A percentile compares a stretch with the other conserved stretches of the same genome.
Evolutionary conservation across 1,284 basidiomycete species (phyloP).

Genomic region (Austropuccinia psidii): DNA sequence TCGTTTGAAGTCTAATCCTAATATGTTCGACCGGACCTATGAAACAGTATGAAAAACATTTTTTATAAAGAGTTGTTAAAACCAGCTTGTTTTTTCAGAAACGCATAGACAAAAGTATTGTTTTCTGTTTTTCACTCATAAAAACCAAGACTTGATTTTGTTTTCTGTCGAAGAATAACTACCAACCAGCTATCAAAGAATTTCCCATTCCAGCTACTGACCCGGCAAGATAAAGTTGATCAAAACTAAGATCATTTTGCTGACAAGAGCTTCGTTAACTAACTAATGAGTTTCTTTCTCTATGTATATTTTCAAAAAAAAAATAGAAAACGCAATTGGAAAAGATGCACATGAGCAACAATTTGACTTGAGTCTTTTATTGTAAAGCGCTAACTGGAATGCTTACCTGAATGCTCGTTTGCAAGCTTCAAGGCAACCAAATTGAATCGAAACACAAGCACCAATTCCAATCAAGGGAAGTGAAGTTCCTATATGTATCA

Average conservation of each 20-base stretch:
- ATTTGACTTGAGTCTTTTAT: not conserved
- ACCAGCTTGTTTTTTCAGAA: not conserved
- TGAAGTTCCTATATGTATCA: conserved; percentile 64
- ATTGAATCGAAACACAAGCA: conserved; percentile 91
- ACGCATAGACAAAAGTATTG: too few relatives aligned
- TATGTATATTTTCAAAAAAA: too few relatives aligned
- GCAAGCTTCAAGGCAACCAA: conserved; percentile 78
- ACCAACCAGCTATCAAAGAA: conserved; percentile 63
- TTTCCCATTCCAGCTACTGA: conserved; percentile 82
- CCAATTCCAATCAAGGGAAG: conserved; percentile 91
- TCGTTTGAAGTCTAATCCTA: conserved; percentile 65
- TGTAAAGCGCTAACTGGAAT: conserved; percentile 36
- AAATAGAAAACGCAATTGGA: too few relatives aligned
- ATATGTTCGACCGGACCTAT: conserved; percentile 89
- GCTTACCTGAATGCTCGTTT: conserved; percentile 68
- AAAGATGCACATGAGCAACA: not conserved
- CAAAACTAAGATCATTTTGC: conserved; percentile 55
- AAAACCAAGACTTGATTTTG: not conserved
- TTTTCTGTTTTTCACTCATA: too few relatives aligned
- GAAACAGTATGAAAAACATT: not conserved
- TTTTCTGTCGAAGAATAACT: not conserved
- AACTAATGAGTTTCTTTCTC: too few relatives aligned
- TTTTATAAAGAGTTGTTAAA: not conserved
- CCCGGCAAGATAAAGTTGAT: conserved; percentile 70
- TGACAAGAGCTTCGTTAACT: conserved; percentile 57